Evolutionary conservation across 176 grass and related monocot genomes (phyloP).

Genomic region (Aegilops sharonensis): DNA sequence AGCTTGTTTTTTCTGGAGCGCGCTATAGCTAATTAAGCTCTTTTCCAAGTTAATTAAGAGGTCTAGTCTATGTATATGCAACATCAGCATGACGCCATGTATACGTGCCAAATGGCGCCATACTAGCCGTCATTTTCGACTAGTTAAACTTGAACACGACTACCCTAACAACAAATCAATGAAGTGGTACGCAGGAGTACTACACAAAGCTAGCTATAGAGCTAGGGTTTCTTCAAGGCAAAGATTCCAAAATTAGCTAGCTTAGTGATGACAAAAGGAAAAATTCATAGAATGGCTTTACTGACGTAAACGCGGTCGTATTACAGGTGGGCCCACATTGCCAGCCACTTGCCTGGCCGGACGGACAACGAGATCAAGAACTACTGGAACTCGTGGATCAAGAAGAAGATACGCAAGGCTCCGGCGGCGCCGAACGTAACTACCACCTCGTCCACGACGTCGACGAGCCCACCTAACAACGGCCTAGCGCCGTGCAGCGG

Average conservation of each 20-base stretch:
- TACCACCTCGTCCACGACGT: conserved; percentile 25
- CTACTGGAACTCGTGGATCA: conserved; percentile 99
- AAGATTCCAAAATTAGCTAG: conserved; percentile 19
- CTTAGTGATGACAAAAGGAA: not conserved
- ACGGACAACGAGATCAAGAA: conserved; percentile 99
- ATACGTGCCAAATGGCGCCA: conserved; percentile 11
- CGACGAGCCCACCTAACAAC: conserved; percentile 23
- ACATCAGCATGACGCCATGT: conserved; percentile 25
- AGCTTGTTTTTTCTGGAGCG: not conserved
- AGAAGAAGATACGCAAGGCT: conserved; percentile 89
- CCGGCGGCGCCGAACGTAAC: conserved; percentile 8
- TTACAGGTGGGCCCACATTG: conserved; percentile 94
- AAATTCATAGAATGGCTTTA: not conserved
- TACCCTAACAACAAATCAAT: conserved; percentile 37
- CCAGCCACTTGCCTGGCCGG: conserved; percentile 88
- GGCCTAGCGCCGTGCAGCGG: conserved; percentile 36
- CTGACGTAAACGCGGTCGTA: conserved; percentile 14
- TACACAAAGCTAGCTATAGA: not conserved
- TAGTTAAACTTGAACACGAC: conserved; percentile 41
- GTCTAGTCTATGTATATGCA: not conserved
- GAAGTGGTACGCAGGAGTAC: not conserved
- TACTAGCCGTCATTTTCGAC: conserved; percentile 31
- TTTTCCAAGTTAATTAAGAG: conserved; percentile 2
- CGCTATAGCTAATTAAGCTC: not conserved
- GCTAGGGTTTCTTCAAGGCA: conserved; percentile 31